Evolutionary conservation across 805 yeast genomes (phyloP).

Genomic region (Candida ortonii): DNA sequence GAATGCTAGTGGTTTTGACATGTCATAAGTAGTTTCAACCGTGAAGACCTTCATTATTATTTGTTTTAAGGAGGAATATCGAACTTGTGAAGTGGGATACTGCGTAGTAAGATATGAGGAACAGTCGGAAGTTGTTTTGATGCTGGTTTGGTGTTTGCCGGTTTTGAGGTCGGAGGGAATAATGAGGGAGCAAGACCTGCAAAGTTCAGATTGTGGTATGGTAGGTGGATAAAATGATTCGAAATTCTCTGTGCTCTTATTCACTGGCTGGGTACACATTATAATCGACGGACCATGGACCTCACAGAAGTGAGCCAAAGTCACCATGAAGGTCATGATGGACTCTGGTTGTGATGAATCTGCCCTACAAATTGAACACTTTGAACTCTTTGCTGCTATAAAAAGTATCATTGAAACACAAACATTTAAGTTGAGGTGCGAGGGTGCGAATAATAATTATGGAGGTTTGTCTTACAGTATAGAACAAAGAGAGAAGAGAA

Average conservation of each 20-base stretch:
- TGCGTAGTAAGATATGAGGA: conserved; percentile 51
- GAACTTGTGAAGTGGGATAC: conserved; percentile 51
- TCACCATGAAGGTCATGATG: conserved; percentile 42
- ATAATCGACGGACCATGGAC: conserved; percentile 71
- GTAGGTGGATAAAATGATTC: conserved; percentile 39
- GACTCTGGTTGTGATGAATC: conserved; percentile 1
- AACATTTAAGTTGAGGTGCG: too few relatives aligned
- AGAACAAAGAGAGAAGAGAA: too few relatives aligned
- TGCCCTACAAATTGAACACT: too few relatives aligned
- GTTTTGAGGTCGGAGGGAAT: conserved; percentile 39
- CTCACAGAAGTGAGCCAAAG: conserved; percentile 75
- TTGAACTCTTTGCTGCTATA: too few relatives aligned
- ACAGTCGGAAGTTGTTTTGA: conserved; percentile 29
- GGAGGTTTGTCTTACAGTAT: too few relatives aligned
- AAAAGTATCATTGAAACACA: too few relatives aligned
- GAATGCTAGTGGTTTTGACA: conserved; percentile 56
- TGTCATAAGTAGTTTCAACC: conserved; percentile 62
- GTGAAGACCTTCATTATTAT: conserved; percentile 62
- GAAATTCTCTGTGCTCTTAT: conserved; percentile 15
- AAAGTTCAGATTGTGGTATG: conserved; percentile 36
- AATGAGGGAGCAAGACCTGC: conserved; percentile 58
- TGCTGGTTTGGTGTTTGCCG: conserved; percentile 20
- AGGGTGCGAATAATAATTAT: too few relatives aligned
- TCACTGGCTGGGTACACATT: conserved; percentile 53
- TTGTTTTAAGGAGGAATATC: conserved; percentile 55